Evolutionary conservation across 371 early-diverging fungal species (phyloP).

Genomic region (Chytridium lagenaria): DNA sequence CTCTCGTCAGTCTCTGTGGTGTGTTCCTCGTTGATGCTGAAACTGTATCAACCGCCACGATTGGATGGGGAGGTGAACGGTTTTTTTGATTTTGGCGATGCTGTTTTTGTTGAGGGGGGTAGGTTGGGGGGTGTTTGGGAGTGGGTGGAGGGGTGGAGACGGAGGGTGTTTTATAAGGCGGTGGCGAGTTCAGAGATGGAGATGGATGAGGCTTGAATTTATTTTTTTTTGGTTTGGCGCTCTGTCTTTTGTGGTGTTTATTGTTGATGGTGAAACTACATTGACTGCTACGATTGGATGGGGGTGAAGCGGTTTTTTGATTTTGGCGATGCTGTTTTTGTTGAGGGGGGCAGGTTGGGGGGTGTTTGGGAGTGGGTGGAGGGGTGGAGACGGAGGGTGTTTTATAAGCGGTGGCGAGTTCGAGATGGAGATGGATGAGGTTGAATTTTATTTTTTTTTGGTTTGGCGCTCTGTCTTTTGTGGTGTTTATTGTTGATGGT

Average conservation of each 20-base stretch:
- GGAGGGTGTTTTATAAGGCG: not conserved
- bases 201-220: not conserved
- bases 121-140: not conserved
- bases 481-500: conserved; percentile 86
- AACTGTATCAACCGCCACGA: conserved; percentile 40
- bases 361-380: not conserved
- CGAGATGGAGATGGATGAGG: no score
- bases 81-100: not conserved
- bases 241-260: conserved; percentile 85
- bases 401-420: no score
- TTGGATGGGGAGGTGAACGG: not conserved
- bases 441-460: no score
- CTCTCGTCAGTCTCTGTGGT: conserved; percentile 93
- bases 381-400: not conserved
- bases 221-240: not conserved
- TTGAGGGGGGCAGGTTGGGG: not conserved
- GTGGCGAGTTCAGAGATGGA: not conserved
- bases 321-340: not conserved
- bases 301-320: not conserved
- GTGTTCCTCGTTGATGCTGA: conserved; percentile 80
- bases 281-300: not conserved
- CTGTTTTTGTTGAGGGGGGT: not conserved
- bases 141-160: not conserved
- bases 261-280: conserved; percentile 75
- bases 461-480: no score